Percentiles rank a stretch among this genome's conserved stretches.
Conservation (phyloP, 805 yeast genomes). For the Yamadazyma sp. region DNA sequence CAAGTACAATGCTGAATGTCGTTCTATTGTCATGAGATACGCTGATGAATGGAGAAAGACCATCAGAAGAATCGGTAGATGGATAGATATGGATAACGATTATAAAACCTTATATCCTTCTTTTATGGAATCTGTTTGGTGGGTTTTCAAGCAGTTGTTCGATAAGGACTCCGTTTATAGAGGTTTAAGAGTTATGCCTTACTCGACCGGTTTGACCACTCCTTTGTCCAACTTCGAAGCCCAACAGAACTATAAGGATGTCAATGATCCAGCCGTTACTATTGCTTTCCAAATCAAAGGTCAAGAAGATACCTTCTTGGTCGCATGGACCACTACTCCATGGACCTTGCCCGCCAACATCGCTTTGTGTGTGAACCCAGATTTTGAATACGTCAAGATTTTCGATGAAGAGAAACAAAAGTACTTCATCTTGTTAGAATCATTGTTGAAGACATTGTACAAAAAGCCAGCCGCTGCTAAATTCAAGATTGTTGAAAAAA, state of each 20-base stretch:
- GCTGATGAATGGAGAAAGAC: slow-evolving; percentile 94
- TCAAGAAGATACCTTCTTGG: slow-evolving; percentile 79
- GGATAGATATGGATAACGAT: slow-evolving; percentile 99
- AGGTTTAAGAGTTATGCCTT: slow-evolving; percentile 98
- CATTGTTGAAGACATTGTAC: slow-evolving; percentile 78
- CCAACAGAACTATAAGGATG: slow-evolving; percentile 97
- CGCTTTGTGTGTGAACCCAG: slow-evolving; percentile 88
- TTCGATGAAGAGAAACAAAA: slow-evolving; percentile 83
- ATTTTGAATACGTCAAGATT: slow-evolving; percentile 88
- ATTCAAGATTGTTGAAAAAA: slow-evolving; percentile 74
- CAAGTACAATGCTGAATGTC: slow-evolving; percentile 91
- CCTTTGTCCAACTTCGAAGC: slow-evolving; percentile 98
- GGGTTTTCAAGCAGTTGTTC: slow-evolving; percentile 91
- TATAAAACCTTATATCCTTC: slow-evolving; percentile 94
- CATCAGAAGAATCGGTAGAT: slow-evolving; percentile 93
- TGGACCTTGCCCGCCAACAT: slow-evolving; percentile 98
- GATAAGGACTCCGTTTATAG: slow-evolving; percentile 88
- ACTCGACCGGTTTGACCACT: slow-evolving; percentile 95
- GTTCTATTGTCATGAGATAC: slow-evolving; percentile 96
- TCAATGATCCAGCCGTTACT: slow-evolving; percentile 94
- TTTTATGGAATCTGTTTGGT: slow-evolving; percentile 99
- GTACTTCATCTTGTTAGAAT: slow-evolving; percentile 81
- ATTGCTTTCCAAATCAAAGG: slow-evolving; percentile 79
- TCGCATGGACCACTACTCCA: slow-evolving; percentile 99
- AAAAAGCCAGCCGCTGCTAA: slow-evolving; percentile 93